These are phyloP conservation scores for Dimocarpus longan DNA, from an alignment of 345 rosid species.

Conservation along the genomic window DNA sequence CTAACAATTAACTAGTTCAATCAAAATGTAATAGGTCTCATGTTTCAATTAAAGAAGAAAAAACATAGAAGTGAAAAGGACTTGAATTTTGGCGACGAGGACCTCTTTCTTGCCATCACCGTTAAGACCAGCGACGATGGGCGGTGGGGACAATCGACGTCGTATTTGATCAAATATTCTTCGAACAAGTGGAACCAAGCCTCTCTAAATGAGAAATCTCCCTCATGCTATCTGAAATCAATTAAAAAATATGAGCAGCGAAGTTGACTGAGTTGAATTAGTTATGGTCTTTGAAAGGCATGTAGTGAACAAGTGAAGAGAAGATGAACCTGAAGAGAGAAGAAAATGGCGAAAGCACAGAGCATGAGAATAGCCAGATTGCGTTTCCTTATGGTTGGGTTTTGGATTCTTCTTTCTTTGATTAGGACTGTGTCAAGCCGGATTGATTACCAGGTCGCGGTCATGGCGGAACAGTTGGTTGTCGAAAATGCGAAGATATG, in stretches of 20 bases:
- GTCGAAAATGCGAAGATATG: too few species aligned
- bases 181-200: slow-evolving; percentile 96
- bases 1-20: background rate
- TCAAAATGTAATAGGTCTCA: background rate
- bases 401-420: background rate
- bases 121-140: too few species aligned
- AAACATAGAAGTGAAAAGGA: slow-evolving; percentile 18
- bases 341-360: slow-evolving; percentile 93
- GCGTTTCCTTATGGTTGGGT: slow-evolving; percentile 77
- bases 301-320: too few species aligned
- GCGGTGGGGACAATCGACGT: too few species aligned
- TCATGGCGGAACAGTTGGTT: too few species aligned
- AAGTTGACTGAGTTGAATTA: too few species aligned
- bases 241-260: background rate
- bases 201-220: slow-evolving; percentile 94
- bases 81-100: slow-evolving; percentile 96
- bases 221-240: slow-evolving; percentile 69
- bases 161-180: too few species aligned
- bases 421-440: background rate
- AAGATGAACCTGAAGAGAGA: too few species aligned
- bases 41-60: background rate
- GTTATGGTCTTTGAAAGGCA: too few species aligned
- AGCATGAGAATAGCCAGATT: slow-evolving; percentile 96
- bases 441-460: too few species aligned
- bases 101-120: slow-evolving; percentile 97